These are phyloP conservation scores for Annulohypoxylon moriforme DNA, from an alignment of 495 filamentous ascomycete species.

Conservation along the genomic window DNA sequence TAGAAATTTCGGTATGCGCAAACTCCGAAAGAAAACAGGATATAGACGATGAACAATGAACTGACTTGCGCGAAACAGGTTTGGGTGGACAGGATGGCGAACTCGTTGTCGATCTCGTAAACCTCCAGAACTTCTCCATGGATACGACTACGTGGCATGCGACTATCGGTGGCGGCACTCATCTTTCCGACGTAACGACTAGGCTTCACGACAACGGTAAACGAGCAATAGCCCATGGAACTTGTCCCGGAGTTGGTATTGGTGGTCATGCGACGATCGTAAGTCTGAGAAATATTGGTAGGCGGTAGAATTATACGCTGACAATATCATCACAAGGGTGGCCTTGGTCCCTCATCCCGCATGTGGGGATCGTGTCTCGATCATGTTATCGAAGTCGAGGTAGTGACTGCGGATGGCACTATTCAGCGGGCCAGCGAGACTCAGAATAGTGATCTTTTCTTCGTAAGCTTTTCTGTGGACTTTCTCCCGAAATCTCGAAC, in stretches of 20 bases:
- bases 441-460: conserved; percentile 69
- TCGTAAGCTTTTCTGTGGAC: conserved; percentile 45
- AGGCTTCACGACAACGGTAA: conserved; percentile 69
- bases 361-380: conserved; percentile 68
- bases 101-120: conserved; percentile 68
- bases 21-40: not conserved
- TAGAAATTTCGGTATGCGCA: conserved; percentile 52
- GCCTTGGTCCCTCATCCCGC: conserved; percentile 64
- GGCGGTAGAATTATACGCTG: conserved; percentile 10
- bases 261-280: conserved; percentile 77
- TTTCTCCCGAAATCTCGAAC: conserved; percentile 4
- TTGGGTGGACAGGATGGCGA: conserved; percentile 66
- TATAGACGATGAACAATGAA: not conserved
- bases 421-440: conserved; percentile 64
- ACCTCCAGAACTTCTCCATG: conserved; percentile 64
- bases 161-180: conserved; percentile 72
- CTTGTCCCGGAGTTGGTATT: conserved; percentile 71
- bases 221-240: conserved; percentile 75
- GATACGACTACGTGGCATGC: conserved; percentile 68
- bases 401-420: conserved; percentile 69
- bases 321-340: conserved; percentile 51
- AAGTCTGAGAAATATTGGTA: conserved; percentile 10
- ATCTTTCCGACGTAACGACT: conserved; percentile 69
- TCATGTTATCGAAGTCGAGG: conserved; percentile 66
- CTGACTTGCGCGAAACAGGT: conserved; percentile 56